Evolutionary conservation across 352 stramenopile species (phyloP).

Genomic region (Phytophthora nicotianae): DNA sequence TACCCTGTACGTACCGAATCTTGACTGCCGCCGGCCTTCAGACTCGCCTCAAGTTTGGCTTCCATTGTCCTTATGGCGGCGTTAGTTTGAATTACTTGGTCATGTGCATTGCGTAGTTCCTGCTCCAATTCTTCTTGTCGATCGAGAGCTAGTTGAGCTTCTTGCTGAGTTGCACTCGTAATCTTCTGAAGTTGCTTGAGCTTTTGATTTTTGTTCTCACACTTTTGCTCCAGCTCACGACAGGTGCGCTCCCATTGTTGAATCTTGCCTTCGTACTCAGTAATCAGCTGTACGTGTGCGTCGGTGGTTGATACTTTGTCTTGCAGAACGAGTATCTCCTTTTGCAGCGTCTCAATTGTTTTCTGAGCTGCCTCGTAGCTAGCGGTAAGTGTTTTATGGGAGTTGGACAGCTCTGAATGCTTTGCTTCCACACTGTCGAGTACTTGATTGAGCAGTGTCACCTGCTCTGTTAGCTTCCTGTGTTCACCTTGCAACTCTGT

Average conservation of each 20-base stretch:
- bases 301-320: conserved; percentile 27
- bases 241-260: conserved; percentile 42
- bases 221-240: conserved; percentile 36
- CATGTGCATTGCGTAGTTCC: conserved; percentile 44
- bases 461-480: conserved; percentile 37
- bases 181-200: conserved; percentile 33
- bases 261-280: conserved; percentile 52
- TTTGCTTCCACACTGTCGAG: conserved; percentile 47
- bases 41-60: conserved; percentile 43
- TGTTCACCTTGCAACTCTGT: conserved; percentile 35
- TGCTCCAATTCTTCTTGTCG: conserved; percentile 41
- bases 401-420: conserved; percentile 34
- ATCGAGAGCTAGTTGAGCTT: conserved; percentile 23
- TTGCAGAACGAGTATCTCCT: conserved; percentile 35
- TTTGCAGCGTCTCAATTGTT: conserved; percentile 42
- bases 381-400: conserved; percentile 32
- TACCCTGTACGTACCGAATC: conserved; percentile 14
- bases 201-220: conserved; percentile 27
- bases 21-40: conserved; percentile 23
- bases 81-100: conserved; percentile 55
- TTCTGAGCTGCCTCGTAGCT: conserved; percentile 40
- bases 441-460: conserved; percentile 45
- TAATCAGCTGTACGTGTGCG: conserved; percentile 30
- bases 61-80: conserved; percentile 53
- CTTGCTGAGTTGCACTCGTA: conserved; percentile 23